phyloP scores from a whole-genome alignment of 2,329 filamentous ascomycete genomes.

The Xylaria polymorpha region DNA sequence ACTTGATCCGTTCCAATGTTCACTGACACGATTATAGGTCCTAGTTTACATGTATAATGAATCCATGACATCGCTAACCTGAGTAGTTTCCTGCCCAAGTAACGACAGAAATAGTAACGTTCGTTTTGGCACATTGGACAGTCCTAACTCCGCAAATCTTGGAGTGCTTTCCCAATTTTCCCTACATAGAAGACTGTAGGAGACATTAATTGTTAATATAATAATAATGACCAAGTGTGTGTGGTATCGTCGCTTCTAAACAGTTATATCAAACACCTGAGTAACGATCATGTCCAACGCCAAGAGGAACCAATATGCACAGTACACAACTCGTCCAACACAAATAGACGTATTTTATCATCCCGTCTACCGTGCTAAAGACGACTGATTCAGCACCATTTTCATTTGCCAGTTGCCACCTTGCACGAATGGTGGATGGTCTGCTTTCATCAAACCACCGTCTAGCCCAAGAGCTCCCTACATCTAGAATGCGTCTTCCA shows the following conservation, averaged over 20 bases:
- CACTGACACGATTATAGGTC: not conserved
- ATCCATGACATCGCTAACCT: not conserved
- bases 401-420: not conserved
- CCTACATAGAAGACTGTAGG: not conserved
- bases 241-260: conserved; percentile 50
- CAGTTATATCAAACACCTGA: conserved; percentile 42
- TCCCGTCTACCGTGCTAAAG: conserved; percentile 2
- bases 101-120: not conserved
- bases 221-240: conserved; percentile 32
- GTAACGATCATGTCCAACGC: conserved; percentile 41
- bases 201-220: conserved; percentile 20
- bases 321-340: conserved; percentile 19
- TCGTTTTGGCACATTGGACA: conserved; percentile 3
- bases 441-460: conserved; percentile 6
- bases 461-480: not conserved
- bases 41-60: not conserved
- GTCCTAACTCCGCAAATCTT: not conserved
- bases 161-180: not conserved
- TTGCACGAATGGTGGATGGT: not conserved
- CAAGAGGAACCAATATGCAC: conserved; percentile 34
- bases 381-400: not conserved
- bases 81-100: not conserved
- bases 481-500: conserved; percentile 80
- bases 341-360: conserved; percentile 19
- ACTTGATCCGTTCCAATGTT: not conserved